Base-by-base conservation (phyloP, 2,329 filamentous ascomycete species). In the Penicillium brevicompactum region DNA sequence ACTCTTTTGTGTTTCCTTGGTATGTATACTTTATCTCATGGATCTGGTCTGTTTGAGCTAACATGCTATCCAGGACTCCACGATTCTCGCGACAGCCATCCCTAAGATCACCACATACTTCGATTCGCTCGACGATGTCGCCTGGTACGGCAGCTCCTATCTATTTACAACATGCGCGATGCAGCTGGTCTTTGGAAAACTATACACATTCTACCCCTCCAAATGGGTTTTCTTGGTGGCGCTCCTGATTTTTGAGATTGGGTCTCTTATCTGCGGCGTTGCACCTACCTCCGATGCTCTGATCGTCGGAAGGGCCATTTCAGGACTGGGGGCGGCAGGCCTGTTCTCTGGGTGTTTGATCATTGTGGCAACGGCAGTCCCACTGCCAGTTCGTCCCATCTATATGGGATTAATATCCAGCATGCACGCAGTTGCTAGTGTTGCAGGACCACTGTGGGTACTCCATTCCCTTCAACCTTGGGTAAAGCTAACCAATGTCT, bases 161-260 rank as follows among this genome's bases (percentile, higher is more conserved):
- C 70, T 77, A 48, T 52, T 77, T 41, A 72, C 70, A 1, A 53
- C 69, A 2, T 69, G 63, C 4, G 59, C 66, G 1, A 70, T 70
- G 46, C 70, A 74, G 50, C 60, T 65, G 0, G 61, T 65, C 10
- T 74, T 65, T 64, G 73, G 70, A 6, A 72, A 70, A 45, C 40
- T 62, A 3, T 72, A 67, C 61, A 70, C 67, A 46, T 68, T 65
- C 45, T 72, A 67, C 42, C 53, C 61, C 4, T 46, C 74, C 10
- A 76, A 75, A 54, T 43, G 50, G 3, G 61, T 66, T 0, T 78
- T 73, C 53, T 48, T 79, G 1, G 34, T 63, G 5, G 63, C 68
- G 1, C 70, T 79, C 13, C 41, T 72, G 9, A 58, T 80, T 31
- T 80, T 80, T 54, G 76, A 80, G 54, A n/a, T 74, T 13, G 77